Percentiles rank a stretch among this genome's conserved stretches.
phyloP scores from a whole-genome alignment of 2,329 filamentous ascomycete species.

The Fusarium pseudocircinatum region DNA sequence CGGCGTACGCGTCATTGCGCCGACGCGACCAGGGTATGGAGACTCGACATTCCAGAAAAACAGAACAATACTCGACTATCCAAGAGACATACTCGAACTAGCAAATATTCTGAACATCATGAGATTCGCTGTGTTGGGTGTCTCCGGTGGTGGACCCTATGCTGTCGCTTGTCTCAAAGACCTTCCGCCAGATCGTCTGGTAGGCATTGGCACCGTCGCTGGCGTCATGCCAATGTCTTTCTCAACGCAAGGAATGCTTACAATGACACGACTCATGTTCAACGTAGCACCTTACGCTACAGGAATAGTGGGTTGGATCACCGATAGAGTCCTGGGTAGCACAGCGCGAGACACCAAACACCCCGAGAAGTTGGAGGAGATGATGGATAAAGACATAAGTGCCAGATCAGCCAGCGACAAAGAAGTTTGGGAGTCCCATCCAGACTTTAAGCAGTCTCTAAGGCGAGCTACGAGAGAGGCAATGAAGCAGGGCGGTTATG shows the following conservation, averaged over 20 bases:
- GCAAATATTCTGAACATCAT: background rate
- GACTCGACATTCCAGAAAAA: conserved; percentile 22
- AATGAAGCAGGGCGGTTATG: conserved; percentile 17
- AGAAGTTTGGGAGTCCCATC: background rate
- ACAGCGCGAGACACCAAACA: conserved; percentile 15
- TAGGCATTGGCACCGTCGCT: conserved; percentile 10
- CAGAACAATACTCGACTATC: conserved; percentile 10
- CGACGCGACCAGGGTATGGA: conserved; percentile 15
- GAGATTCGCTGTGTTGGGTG: background rate
- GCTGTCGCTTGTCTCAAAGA: conserved; percentile 21
- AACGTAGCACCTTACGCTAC: conserved; percentile 10
- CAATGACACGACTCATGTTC: conserved; percentile 11
- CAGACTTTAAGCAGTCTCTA: background rate
- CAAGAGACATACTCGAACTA: background rate
- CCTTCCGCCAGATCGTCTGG: background rate
- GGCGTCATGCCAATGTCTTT: conserved; percentile 24
- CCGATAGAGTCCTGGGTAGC: background rate
- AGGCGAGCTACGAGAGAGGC: background rate
- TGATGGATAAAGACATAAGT: conserved; percentile 19
- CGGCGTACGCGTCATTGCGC: conserved; percentile 11
- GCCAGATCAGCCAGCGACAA: background rate
- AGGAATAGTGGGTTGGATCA: background rate
- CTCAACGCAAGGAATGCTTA: conserved; percentile 20
- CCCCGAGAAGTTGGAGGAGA: conserved; percentile 7
- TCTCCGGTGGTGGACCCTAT: conserved; percentile 25